These are phyloP conservation scores for Dothistroma septosporum DNA, from an alignment of 2,329 filamentous ascomycete species.

Conservation along the genomic window DNA sequence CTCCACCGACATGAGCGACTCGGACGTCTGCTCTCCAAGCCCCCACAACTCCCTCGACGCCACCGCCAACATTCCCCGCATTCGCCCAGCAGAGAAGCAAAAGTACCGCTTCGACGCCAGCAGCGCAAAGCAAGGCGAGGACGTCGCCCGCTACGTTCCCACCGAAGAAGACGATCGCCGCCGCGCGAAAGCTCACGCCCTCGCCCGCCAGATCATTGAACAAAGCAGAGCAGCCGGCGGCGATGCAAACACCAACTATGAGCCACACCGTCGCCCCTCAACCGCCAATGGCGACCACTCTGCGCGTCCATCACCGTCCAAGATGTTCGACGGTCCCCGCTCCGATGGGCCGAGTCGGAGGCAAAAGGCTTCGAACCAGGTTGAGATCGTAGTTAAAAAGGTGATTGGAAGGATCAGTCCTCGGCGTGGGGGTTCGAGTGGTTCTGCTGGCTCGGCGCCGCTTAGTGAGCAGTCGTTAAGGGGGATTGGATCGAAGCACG, in stretches of 20 bases:
- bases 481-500: not conserved
- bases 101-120: not conserved
- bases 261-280: not conserved
- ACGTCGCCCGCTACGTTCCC: not conserved
- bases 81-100: not conserved
- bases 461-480: not conserved
- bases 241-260: not conserved
- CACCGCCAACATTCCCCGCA: not conserved
- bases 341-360: not conserved
- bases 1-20: conserved; percentile 1
- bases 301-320: not conserved
- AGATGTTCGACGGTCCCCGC: not conserved
- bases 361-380: not conserved
- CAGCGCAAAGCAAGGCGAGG: not conserved
- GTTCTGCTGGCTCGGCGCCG: not conserved
- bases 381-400: not conserved
- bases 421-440: not conserved
- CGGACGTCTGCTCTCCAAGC: not conserved
- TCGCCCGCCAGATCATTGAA: conserved; percentile 1
- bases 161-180: not conserved
- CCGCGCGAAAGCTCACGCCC: not conserved
- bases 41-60: not conserved
- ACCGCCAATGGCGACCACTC: conserved; percentile 1
- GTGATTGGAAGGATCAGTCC: not conserved
- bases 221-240: not conserved